Conservation (phyloP, 2,329 filamentous ascomycete species). For the Colletotrichum costaricense region DNA sequence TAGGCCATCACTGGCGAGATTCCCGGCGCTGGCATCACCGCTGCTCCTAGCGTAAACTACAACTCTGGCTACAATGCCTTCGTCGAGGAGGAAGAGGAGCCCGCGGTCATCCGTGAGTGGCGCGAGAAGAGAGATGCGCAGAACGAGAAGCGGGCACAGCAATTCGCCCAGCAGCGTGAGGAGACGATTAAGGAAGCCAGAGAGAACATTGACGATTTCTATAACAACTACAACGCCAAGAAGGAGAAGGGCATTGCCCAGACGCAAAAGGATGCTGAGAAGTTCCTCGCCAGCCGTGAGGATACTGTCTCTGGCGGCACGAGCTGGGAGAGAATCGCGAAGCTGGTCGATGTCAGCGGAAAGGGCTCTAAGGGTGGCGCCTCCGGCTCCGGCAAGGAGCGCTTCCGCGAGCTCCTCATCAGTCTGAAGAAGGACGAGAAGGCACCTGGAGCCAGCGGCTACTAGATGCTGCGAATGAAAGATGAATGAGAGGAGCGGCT, state of each 20-base stretch:
- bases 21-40: conserved; percentile 84
- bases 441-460: conserved; percentile 74
- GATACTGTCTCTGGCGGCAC: conserved; percentile 95
- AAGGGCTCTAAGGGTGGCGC: conserved; percentile 91
- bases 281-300: conserved; percentile 89
- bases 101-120: conserved; percentile 92
- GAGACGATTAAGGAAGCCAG: conserved; percentile 91
- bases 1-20: conserved; percentile 81
- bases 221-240: conserved; percentile 99
- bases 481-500: background rate
- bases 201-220: conserved; percentile 97
- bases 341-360: conserved; percentile 95
- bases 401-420: conserved; percentile 90
- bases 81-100: conserved; percentile 77
- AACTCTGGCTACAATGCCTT: conserved; percentile 71
- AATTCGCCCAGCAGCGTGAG: conserved; percentile 83
- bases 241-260: conserved; percentile 93
- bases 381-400: conserved; percentile 91
- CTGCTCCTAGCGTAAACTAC: conserved; percentile 68
- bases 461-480: conserved; percentile 50
- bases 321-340: conserved; percentile 98
- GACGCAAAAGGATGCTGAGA: conserved; percentile 90
- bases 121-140: conserved; percentile 87
- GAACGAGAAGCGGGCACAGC: conserved; percentile 85
- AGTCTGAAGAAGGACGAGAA: conserved; percentile 95